Evolutionary conservation across 345 rosid species (phyloP), one percentile per base, ranked within the genome.

Genomic region (Turritis glabra): DNA sequence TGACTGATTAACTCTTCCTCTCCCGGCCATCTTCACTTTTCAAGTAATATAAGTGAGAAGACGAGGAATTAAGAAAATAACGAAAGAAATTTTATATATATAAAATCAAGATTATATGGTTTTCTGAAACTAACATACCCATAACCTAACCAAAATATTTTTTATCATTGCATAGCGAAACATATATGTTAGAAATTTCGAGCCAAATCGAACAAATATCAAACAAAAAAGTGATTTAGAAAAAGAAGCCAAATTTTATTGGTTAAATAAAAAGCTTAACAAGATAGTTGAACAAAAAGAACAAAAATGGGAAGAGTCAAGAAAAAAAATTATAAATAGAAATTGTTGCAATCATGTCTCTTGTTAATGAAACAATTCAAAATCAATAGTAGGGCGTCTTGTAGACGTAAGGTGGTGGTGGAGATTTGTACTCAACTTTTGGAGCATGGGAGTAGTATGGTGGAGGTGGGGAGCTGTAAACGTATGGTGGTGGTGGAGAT

Each of bases 1-100:
- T 51, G 92, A 90, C 67, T 93, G 73, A 77, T 14, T 5, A 35
- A 37, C 48, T 41, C 18, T 43, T 46, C 23, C 29, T 63, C 18
- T 53, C 35, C n/a, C 53, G 4, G 9, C 4, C 48, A 30, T 58
- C 29, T 19, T 74, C 51, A 38, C 53, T 37, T 75, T 48, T 35
- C 21, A n/a, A 59, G 46, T 40, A 72, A 38, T 72, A 50, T 61
- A 63, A 21, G 19, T 10, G 22, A 38, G 35, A 40, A 61, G 14
- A 8, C 22, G 14, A 40, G 14, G 8, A 13, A 25, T 15, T 2
- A 53, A 14, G 17, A 14, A 23, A 2, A 6, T 13, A 7, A 47
- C 5, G 2, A 18, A 47, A 47, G 12, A 8, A 47, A 18, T 19
- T 47, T 13, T 40, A 40, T 3, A 44, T 33, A 33, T 44, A 44